A percentile compares a stretch with the other conserved stretches of the same genome.
Conservation (phyloP, 1,284 basidiomycete species). For the Leccinum pachyderme region DNA sequence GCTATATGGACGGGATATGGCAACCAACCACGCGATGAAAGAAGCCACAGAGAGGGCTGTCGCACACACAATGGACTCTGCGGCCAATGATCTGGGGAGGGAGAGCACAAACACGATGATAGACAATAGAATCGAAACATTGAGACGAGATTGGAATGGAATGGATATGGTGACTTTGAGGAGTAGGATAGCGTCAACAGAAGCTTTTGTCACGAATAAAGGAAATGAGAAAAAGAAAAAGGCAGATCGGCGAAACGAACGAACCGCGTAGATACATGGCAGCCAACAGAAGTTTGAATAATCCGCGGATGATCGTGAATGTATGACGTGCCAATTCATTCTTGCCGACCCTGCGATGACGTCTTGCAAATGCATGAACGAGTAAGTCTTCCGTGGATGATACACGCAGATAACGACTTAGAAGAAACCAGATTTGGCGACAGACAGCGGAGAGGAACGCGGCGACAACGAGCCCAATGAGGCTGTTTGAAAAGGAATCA, state of each 20-base stretch:
- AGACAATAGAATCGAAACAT: conserved; percentile 40
- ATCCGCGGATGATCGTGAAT: conserved; percentile 43
- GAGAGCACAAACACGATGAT: conserved; percentile 49
- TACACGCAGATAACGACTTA: conserved; percentile 63
- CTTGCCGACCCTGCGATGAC: conserved; percentile 45
- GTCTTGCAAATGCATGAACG: conserved; percentile 57
- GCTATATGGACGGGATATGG: conserved; percentile 48
- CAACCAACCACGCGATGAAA: conserved; percentile 59
- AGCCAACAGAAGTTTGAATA: conserved; percentile 50
- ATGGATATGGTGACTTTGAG: conserved; percentile 36
- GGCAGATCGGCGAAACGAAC: conserved; percentile 25
- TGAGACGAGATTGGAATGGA: conserved; percentile 33
- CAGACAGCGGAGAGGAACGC: conserved; percentile 58
- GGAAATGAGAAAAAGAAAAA: conserved; percentile 3
- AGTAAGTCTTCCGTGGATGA: conserved; percentile 64
- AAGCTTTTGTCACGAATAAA: conserved; percentile 38
- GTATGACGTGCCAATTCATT: conserved; percentile 41
- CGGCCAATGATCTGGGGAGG: conserved; percentile 50
- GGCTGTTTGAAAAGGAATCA: conserved; percentile 46
- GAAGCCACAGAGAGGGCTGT: conserved; percentile 56
- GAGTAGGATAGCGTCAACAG: conserved; percentile 49
- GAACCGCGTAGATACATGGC: conserved; percentile 63
- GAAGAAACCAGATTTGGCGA: conserved; percentile 71
- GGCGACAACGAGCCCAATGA: conserved; percentile 53
- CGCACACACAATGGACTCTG: conserved; percentile 51